These are phyloP conservation scores for Penicillium psychrosexuale DNA, from an alignment of 2,329 filamentous ascomycete species.

Conservation along the genomic window DNA sequence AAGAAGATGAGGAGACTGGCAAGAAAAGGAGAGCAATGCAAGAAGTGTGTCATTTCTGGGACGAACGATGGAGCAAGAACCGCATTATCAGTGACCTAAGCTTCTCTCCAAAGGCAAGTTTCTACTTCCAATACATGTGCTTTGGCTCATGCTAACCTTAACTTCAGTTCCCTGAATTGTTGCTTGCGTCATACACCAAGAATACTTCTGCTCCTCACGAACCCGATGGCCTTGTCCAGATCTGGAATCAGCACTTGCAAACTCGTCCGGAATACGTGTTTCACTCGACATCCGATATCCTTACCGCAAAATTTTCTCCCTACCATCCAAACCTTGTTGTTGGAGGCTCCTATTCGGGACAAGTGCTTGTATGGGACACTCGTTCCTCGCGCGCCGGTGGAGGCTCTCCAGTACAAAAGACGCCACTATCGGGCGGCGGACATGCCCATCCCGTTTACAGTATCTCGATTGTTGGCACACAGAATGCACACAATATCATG, in stretches of 20 bases:
- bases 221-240: slow-evolving; percentile 86
- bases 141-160: slow-evolving; percentile 16
- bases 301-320: slow-evolving; percentile 96
- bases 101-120: slow-evolving; percentile 77
- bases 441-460: slow-evolving; percentile 97
- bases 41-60: slow-evolving; percentile 89
- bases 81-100: slow-evolving; percentile 93
- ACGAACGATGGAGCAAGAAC: slow-evolving; percentile 94
- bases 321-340: slow-evolving; percentile 96
- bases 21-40: slow-evolving; percentile 53
- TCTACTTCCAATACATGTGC: neutral
- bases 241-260: slow-evolving; percentile 96
- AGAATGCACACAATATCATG: slow-evolving; percentile 98
- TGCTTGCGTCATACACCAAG: slow-evolving; percentile 95
- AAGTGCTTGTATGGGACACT: slow-evolving; percentile 96
- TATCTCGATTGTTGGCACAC: slow-evolving; percentile 91
- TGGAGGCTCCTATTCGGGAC: slow-evolving; percentile 92
- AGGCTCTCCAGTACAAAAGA: slow-evolving; percentile 81
- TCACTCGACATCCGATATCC: slow-evolving; percentile 90
- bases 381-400: slow-evolving; percentile 71
- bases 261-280: slow-evolving; percentile 95
- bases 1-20: slow-evolving; percentile 67
- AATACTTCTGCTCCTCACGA: slow-evolving; percentile 93
- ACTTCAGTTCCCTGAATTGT: slow-evolving; percentile 73
- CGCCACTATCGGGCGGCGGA: slow-evolving; percentile 87